Evolutionary conservation across 2,329 filamentous ascomycete species (phyloP).

Genomic region (Periconia sp.): DNA sequence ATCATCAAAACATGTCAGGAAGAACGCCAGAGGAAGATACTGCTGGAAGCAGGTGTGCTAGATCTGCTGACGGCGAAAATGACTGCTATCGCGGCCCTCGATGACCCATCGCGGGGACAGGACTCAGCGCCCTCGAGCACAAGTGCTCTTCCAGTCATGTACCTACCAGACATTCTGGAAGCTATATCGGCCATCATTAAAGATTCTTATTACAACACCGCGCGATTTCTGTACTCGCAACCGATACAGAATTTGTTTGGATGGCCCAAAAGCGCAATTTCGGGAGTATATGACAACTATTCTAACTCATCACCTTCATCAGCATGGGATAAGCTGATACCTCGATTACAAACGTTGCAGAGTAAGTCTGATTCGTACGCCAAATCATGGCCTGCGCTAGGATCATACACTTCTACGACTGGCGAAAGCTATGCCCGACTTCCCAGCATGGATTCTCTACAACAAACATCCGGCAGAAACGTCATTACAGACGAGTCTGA

Average conservation of each 20-base stretch:
- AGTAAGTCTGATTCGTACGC: conserved; percentile 48
- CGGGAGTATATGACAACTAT: conserved; percentile 25
- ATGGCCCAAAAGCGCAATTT: conserved; percentile 32
- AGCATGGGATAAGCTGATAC: conserved; percentile 44
- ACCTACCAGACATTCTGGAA: conserved; percentile 74
- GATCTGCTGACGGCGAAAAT: conserved; percentile 79
- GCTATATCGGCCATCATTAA: conserved; percentile 78
- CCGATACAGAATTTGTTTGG: conserved; percentile 43
- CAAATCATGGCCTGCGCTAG: conserved; percentile 52
- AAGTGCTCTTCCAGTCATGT: conserved; percentile 53
- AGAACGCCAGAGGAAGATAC: conserved; percentile 71
- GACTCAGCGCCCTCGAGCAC: conserved; percentile 20
- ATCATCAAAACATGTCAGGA: conserved; percentile 70
- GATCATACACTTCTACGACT: conserved; percentile 34
- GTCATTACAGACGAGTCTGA: conserved; percentile 51
- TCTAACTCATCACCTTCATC: conserved; percentile 18
- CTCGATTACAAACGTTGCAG: conserved; percentile 46
- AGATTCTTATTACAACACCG: conserved; percentile 78
- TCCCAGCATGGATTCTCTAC: conserved; percentile 39
- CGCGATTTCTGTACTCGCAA: conserved; percentile 60
- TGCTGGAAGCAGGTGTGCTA: conserved; percentile 76
- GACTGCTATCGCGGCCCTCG: conserved; percentile 48
- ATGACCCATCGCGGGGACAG: conserved; percentile 26
- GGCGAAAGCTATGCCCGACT: conserved; percentile 38
- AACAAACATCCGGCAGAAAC: conserved; percentile 32